phyloP scores from a whole-genome alignment of 345 rosid genomes.

The Euphorbia peplus region DNA sequence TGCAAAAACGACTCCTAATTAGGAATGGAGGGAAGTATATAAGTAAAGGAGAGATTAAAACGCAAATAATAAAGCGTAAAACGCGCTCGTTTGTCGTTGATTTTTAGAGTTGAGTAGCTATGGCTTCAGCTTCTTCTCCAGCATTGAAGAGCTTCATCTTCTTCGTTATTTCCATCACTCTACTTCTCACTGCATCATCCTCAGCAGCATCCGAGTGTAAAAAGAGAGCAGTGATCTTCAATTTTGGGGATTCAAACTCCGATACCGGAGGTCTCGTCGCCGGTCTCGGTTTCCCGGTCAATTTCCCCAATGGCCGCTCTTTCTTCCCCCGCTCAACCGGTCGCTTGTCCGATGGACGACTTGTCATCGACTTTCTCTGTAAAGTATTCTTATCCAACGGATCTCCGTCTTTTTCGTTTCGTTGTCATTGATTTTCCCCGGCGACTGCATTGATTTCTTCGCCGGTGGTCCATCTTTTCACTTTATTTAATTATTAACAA shows the following conservation, averaged over 20 bases:
- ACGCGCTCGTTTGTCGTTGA: background rate
- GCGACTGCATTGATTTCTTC: too few species aligned
- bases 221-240: slow-evolving; percentile 61
- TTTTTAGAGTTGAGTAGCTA: background rate
- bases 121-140: background rate
- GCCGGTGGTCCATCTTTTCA: too few species aligned
- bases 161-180: background rate
- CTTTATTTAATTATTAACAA: too few species aligned
- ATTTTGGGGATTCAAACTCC: slow-evolving; percentile 89
- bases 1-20: too few species aligned
- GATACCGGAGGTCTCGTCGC: slow-evolving; percentile 89
- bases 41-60: too few species aligned
- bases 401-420: background rate
- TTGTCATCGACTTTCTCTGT: slow-evolving; percentile 79
- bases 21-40: too few species aligned
- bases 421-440: too few species aligned
- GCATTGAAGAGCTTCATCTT: background rate
- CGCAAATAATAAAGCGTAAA: background rate
- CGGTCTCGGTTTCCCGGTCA: slow-evolving; percentile 71
- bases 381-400: slow-evolving; percentile 22
- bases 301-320: slow-evolving; percentile 62
- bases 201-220: slow-evolving; percentile 37
- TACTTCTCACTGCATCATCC: background rate
- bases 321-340: slow-evolving; percentile 74
- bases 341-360: slow-evolving; percentile 79